Conservation (phyloP, 73 alveolate species). For the Paramecium caudatum region DNA sequence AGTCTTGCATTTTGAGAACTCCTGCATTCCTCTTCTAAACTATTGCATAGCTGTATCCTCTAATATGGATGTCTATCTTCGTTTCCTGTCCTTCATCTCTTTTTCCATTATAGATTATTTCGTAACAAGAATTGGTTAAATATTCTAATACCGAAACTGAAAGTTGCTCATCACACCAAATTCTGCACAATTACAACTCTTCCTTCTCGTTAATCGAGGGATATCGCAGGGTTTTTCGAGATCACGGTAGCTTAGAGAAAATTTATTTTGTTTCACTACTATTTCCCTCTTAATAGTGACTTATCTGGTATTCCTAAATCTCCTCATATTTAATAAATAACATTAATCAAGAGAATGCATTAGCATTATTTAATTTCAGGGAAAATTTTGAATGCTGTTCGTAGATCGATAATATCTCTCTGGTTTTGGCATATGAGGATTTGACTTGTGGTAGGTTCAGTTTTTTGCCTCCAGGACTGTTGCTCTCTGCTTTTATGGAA, state of each 20-base stretch:
- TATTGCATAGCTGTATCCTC: slow-evolving; percentile 4
- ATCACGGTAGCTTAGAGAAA: background rate
- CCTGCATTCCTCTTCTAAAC: slow-evolving; percentile 26
- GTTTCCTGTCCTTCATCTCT: background rate
- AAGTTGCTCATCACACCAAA: slow-evolving; percentile 1
- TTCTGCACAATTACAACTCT: slow-evolving; percentile 53
- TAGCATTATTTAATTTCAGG: slow-evolving; percentile 8
- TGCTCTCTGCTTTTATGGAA: slow-evolving; percentile 16
- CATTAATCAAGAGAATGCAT: slow-evolving; percentile 21
- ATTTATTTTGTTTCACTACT: slow-evolving; percentile 6
- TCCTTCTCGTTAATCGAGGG: slow-evolving; percentile 35
- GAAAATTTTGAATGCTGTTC: slow-evolving; percentile 18
- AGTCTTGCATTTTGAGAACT: background rate
- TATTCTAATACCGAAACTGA: background rate
- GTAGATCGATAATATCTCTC: background rate
- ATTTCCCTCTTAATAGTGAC: slow-evolving; percentile 13
- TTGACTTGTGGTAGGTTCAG: background rate
- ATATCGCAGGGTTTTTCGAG: no score
- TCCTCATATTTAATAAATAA: background rate
- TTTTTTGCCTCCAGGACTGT: background rate
- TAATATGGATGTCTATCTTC: background rate
- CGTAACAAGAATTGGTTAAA: background rate
- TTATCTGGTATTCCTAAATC: background rate
- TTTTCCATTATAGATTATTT: background rate
- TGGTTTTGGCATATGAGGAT: slow-evolving; percentile 2